Conservation (phyloP, 331 rosid species). For the Quercus phellos region DNA sequence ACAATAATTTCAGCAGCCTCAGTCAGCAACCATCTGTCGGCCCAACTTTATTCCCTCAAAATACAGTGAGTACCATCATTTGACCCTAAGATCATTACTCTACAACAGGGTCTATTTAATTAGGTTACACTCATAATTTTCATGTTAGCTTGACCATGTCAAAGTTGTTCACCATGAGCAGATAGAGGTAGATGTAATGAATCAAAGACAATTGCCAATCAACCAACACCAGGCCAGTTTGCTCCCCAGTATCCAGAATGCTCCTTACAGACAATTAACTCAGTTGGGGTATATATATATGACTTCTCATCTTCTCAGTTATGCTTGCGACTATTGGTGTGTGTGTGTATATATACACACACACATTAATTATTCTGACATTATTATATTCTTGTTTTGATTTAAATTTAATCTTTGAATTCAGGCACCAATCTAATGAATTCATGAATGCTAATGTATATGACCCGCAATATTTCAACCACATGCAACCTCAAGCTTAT, state of each 20-base stretch:
- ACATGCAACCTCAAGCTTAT: neutral
- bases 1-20: neutral
- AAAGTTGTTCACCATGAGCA: neutral
- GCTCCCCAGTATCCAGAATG: neutral
- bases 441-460: neutral
- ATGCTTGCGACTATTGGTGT: neutral
- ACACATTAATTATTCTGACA: neutral
- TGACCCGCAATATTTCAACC: neutral
- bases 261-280: neutral
- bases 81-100: neutral
- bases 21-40: neutral
- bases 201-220: neutral
- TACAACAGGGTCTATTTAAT: neutral
- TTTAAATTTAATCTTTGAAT: neutral
- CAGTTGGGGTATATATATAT: neutral
- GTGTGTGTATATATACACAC: neutral
- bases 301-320: neutral
- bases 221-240: neutral
- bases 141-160: neutral
- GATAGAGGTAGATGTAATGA: neutral
- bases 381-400: neutral
- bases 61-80: neutral
- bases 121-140: neutral
- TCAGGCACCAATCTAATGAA: neutral
- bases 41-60: neutral